Evolutionary conservation across 2,329 filamentous ascomycete genomes (phyloP), one percentile per base, ranked within the genome.

Genomic region (Aspergillus felis): DNA sequence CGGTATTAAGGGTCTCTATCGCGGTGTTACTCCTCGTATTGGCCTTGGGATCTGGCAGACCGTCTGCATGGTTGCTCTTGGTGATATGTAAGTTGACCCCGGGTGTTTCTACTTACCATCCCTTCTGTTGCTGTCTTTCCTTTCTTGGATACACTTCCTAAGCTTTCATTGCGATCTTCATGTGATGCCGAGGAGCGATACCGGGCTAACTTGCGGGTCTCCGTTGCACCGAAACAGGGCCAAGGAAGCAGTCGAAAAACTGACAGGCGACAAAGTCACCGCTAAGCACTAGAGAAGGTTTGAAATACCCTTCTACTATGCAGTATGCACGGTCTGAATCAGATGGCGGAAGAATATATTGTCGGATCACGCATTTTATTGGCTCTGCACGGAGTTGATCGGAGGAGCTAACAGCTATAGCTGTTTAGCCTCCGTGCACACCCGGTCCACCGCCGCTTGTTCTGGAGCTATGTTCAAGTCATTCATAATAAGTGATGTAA

Each of bases 1-100:
- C 78, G 94, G 94, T 60, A 50, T 97, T 71, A 89, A 87, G 81
- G 94, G 94, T 72, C 83, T 99, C 65, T 99, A 99, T 84, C 91
- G 94, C 73, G 94, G 94, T 73, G 93, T 99, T 63, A 84, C 91
- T 66, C 94, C 94, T 69, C 88, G 94, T 76, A 92, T 99, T 74
- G 92, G 92, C 68, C 87, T 99, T 64, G 89, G 94, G 74, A 86
- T 99, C 81, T 99, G 94, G 94, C 94, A 99, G 84, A 99, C 94
- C 61, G 89, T 99, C 72, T 99, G 94, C 84, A 99, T 99, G 94
- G 94, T 99, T 79, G 94, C 93, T 72, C 84, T 97, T 78, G 94
- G 94, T 79, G 94, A 97, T 81, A 92, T 96, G 92, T 95, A 80
- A 82, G 91, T 86, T 67, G 53, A 58, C 53, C 51, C 42, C 58